Evolutionary conservation across 139 green algal genomes (phyloP), one percentile per base, ranked within the genome.

Genomic region (Micromonas pusilla): DNA sequence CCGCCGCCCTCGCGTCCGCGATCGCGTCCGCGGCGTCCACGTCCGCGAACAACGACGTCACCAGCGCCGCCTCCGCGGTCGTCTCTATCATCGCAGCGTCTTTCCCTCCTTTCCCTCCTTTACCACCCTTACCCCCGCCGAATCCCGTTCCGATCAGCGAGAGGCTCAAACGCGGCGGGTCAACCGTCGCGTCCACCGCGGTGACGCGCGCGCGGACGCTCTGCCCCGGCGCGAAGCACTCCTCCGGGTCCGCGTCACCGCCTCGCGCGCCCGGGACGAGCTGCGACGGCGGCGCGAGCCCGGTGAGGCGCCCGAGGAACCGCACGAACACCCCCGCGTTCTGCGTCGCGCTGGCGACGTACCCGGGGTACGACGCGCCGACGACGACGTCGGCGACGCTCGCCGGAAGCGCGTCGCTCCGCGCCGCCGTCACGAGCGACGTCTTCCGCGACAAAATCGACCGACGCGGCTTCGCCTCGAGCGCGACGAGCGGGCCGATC

Each of bases 321-420:
- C 91, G 83, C 34, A 98, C 94, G 80, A 94, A 97, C 1, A 92
- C 87, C 16, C 87, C 87, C 63, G 68, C 45, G 45, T 93, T 87
- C 0, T 52, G 23, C 0, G 86, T 93, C 0, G 96, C 82, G 32
- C 34, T 88, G 6, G 89, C 89, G 3, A 97, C 88, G 54, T 92
- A 97, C 32, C 91, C 94, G 1, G 91, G 82, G 52, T 91, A 72
- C 23, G 91, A 32, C 19, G 77, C 66, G 1, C 84, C 85, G 71
- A 86, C 73, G 9, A 36, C 36, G 6, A 94, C 83, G 9, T 86
- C 83, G 0, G 76, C 78, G 3, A 31, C 62, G 21, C 3, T 36
- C 13, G 23, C 71, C 52, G 54, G 52, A 67, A 72, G 77, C 31
- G 20, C 66, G 28, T 31, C 39, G 16, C 63, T 70, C 13, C 2